Evolutionary conservation across 345 rosid genomes (phyloP), one percentile per base, ranked within the genome.

Genomic region (Syzygium jambos): DNA sequence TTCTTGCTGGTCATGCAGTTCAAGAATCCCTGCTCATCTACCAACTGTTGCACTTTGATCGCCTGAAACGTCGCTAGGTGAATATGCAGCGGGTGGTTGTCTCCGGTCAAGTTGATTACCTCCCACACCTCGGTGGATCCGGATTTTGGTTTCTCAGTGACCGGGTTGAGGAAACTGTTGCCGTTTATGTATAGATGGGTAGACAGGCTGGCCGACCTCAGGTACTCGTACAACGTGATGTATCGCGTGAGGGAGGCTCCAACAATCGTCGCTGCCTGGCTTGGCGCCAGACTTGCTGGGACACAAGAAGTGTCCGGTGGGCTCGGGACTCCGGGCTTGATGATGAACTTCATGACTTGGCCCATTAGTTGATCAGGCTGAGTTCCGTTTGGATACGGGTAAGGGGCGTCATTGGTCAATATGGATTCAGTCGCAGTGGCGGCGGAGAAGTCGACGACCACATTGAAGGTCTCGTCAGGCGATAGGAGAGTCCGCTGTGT

Each of bases 261-360:
- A n/a, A 30, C 29, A 2, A 65, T 30, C 15, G 6, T 17, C 21
- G 85, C 23, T 4, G 80, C 51, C 29, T 63, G 51, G 55, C 84
- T 41, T 1, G 65, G 59, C 29, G 17, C 84, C 23, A 87, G 46
- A 12, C 22, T 59, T 34, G 38, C 1, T 0, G 86, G 88, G 11
- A 87, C 55, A 22, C 19, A 14, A 11, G 78, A 57, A 49, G 0
- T 55, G 85, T 88, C 88, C 2, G 73, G 19, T 19, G 30, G 53
- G 8, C 11, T 43, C 49, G 87, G 46, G 84, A 46, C 38, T 23
- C 84, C 83, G 7, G 80, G 34, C 12, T 19, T 54, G 73, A 86
- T 84, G 85, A 89, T 82, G 83, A 89, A 89, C 84, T 89, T 89
- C 88, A 86, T 86, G 55, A 86, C 90, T 38, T 65, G 87, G 9